Percentiles rank a stretch among this genome's conserved stretches.
These are phyloP conservation scores for Phragmites australis DNA, from an alignment of 176 grass and related monocot genomes.

Conservation along the genomic window DNA sequence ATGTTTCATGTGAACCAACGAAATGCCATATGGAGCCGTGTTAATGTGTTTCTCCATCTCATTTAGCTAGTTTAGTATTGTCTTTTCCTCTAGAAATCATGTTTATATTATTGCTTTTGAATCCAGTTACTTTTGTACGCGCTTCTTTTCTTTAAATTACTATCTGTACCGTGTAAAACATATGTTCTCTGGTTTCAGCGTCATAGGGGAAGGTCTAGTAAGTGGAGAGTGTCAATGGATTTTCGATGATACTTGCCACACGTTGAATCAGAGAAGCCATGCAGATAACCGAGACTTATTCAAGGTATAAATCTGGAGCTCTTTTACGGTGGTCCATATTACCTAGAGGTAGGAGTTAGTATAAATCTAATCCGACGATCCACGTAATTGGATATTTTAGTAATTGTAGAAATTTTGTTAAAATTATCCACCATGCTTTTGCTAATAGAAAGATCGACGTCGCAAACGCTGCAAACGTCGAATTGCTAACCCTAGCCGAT, in stretches of 20 bases:
- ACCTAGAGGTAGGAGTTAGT: too few species aligned
- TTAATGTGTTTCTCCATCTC: not conserved
- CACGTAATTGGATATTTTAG: too few species aligned
- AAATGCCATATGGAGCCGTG: not conserved
- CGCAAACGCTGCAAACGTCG: too few species aligned
- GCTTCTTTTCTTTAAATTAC: not conserved
- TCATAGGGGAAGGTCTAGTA: constrained; percentile 65
- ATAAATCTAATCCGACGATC: too few species aligned
- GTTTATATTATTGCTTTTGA: not conserved
- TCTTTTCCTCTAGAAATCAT: not conserved
- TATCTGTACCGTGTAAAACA: not conserved
- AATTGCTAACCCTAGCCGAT: too few species aligned
- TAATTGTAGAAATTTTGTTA: too few species aligned
- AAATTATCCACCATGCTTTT: too few species aligned
- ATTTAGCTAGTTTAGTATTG: not conserved
- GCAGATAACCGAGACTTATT: constrained; percentile 46
- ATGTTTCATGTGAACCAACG: not conserved
- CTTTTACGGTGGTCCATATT: too few species aligned
- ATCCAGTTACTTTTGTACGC: not conserved
- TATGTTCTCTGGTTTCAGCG: constrained; percentile 43
- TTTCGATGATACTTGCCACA: constrained; percentile 43
- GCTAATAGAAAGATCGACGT: too few species aligned
- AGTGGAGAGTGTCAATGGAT: constrained; percentile 64
- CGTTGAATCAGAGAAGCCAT: constrained; percentile 15
- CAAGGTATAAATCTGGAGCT: constrained; percentile 54